Base-by-base conservation (phyloP, 192 early-diverging fungal genomes). In the Diversispora epigaea region DNA sequence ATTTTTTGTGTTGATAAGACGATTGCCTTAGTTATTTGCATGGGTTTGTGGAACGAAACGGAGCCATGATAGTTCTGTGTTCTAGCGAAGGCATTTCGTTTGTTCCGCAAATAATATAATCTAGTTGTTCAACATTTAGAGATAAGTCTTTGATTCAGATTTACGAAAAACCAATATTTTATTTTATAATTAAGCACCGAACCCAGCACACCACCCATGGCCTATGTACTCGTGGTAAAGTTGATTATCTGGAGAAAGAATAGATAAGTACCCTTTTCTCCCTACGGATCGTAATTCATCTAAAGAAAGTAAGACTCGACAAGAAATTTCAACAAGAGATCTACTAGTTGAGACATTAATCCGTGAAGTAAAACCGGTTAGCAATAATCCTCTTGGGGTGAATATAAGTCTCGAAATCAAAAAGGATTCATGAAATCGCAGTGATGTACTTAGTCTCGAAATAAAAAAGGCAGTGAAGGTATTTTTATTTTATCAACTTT, bases 1-100 rank as follows among this genome's bases (percentile, higher is more conserved):
- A n/a, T n/a, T n/a, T 49, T 68, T 68, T 68, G 67, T 68, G 49
- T 68, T 68, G 67, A 68, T 68, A 68, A 68, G 67, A 65, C 32
- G 32, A 5, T 49, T 68, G 67, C n/a, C 67, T 68, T 47, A 68
- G 67, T 52, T 68, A 52, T 68, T 64, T 64, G 62, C 15, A 41
- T 64, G 62, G 32, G 62, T 64, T 64, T 47, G 22, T 68, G 67
- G 45, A 68, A 68, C 67, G 49, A n/a, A 68, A 68, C 67, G 45
- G 67, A 68, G 67, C 67, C 67, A 49, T 68, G 44, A 47, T 19
- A 45, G n/a, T 52, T 40, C 67, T 52, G 49, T 49, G 67, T 19
- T 68, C n/a, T 68, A 22, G 67, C 45, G 41, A 68, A 46, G 67
- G 46, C 25, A 52, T 49, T 68, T 68, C n/a, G 45, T 68, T 68